Evolutionary conservation across 164 flowering plant species (phyloP).

Genomic region (Taxillus chinensis): DNA sequence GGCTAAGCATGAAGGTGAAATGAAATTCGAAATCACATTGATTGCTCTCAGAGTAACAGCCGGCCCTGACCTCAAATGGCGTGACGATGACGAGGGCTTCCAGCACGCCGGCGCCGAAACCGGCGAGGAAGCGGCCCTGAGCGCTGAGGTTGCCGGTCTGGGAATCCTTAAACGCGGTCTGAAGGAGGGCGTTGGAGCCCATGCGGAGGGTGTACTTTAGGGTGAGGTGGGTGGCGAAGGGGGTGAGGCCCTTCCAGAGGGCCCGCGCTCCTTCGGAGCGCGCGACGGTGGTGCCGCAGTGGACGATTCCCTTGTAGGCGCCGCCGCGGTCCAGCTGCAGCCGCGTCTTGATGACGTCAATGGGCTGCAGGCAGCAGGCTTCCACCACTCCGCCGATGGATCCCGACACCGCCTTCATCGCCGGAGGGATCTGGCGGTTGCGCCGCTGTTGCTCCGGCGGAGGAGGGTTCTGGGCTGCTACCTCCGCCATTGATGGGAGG

Average conservation of each 20-base stretch:
- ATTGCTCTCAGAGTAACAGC: neutral
- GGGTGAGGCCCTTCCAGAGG: constrained; percentile 94
- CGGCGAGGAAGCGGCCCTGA: constrained; percentile 50
- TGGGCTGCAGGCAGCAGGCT: constrained; percentile 86
- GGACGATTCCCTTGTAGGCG: constrained; percentile 65
- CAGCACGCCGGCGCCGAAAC: constrained; percentile 92
- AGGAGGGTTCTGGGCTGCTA: neutral
- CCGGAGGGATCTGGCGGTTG: constrained; percentile 49
- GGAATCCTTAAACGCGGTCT: constrained; percentile 65
- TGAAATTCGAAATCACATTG: neutral
- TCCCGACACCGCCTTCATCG: constrained; percentile 90
- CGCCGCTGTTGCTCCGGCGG: neutral
- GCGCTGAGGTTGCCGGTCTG: constrained; percentile 62
- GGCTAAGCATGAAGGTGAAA: too few relatives aligned
- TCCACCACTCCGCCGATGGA: constrained; percentile 84
- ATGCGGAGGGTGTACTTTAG: constrained; percentile 84
- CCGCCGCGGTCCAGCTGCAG: constrained; percentile 77
- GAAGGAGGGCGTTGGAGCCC: constrained; percentile 92
- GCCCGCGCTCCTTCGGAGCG: constrained; percentile 82
- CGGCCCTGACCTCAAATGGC: constrained; percentile 71
- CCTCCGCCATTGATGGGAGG: neutral
- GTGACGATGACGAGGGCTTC: constrained; percentile 93
- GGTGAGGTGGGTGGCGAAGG: constrained; percentile 91
- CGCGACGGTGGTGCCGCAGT: constrained; percentile 66
- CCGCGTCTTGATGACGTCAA: constrained; percentile 93